phyloP scores from a whole-genome alignment of 345 rosid species.

The Eucalyptus erythrocorys region DNA sequence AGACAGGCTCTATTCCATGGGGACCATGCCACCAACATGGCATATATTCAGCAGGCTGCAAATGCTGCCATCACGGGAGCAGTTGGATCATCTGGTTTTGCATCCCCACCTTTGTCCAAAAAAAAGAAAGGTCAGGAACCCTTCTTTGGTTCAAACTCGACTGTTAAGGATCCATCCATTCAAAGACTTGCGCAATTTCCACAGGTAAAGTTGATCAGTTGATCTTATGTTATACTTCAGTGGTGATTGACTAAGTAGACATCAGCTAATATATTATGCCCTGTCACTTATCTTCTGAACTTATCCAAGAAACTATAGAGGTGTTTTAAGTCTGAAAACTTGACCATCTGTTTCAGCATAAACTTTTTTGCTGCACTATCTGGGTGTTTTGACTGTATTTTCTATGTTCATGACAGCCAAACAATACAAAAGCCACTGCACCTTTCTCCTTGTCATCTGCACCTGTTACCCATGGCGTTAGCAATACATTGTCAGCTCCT shows the following conservation, averaged over 20 bases:
- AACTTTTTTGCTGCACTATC: background rate
- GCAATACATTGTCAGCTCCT: constrained; percentile 23
- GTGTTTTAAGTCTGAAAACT: background rate
- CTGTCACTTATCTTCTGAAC: background rate
- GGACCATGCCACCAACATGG: constrained; percentile 74
- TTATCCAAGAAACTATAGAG: background rate
- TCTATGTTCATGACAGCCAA: constrained; percentile 32
- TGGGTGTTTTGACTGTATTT: background rate
- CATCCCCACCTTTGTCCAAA: constrained; percentile 58
- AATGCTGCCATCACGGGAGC: constrained; percentile 99
- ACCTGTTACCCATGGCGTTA: constrained; percentile 37
- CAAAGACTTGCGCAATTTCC: constrained; percentile 56
- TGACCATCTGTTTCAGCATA: background rate
- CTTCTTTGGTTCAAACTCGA: constrained; percentile 31
- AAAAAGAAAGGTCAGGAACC: constrained; percentile 86
- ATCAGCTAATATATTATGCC: background rate
- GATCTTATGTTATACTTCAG: background rate
- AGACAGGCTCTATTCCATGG: constrained; percentile 93
- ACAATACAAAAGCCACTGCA: constrained; percentile 35
- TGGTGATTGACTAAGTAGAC: background rate
- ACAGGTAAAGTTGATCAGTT: constrained; percentile 38
- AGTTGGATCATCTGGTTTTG: constrained; percentile 87
- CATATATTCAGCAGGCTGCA: constrained; percentile 94
- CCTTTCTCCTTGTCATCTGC: constrained; percentile 34
- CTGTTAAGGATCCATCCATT: constrained; percentile 46